phyloP scores from a whole-genome alignment of 2,329 filamentous ascomycete species.

The Falciphora oryzae region DNA sequence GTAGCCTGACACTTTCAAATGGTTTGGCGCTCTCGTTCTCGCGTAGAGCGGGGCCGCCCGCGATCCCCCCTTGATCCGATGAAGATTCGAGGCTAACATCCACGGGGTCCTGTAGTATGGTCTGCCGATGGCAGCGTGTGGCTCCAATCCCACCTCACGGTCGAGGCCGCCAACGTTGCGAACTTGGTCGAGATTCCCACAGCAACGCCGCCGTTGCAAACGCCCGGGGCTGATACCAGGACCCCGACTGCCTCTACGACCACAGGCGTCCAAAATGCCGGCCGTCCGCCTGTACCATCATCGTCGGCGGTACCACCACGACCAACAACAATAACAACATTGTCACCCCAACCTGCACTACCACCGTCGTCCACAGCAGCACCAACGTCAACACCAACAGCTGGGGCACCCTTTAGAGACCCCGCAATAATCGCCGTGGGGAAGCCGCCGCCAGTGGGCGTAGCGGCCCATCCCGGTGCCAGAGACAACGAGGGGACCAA shows the following conservation, averaged over 20 bases:
- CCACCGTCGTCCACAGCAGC: no score
- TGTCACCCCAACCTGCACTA: background rate
- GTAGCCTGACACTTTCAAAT: conserved; percentile 64
- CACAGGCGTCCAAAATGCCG: background rate
- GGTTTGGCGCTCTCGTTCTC: conserved; percentile 43
- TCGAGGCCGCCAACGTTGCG: conserved; percentile 39
- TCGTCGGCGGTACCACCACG: no score
- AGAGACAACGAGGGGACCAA: conserved; percentile 25
- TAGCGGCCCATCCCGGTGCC: conserved; percentile 23
- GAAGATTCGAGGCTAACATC: background rate
- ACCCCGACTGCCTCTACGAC: background rate
- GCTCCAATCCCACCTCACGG: conserved; percentile 35
- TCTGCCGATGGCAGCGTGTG: conserved; percentile 33
- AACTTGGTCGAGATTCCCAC: conserved; percentile 36
- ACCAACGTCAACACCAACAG: background rate
- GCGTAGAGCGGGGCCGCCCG: background rate
- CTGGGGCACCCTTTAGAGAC: conserved; percentile 49
- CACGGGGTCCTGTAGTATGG: conserved; percentile 27
- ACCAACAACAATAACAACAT: background rate
- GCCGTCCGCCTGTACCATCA: background rate
- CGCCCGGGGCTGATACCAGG: background rate
- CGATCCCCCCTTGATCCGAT: background rate
- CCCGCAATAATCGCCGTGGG: conserved; percentile 74
- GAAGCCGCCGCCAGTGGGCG: conserved; percentile 29
- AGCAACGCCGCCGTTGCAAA: background rate